Evolutionary conservation across 2,329 filamentous ascomycete species (phyloP).

Genomic region (Cadophora sp.): DNA sequence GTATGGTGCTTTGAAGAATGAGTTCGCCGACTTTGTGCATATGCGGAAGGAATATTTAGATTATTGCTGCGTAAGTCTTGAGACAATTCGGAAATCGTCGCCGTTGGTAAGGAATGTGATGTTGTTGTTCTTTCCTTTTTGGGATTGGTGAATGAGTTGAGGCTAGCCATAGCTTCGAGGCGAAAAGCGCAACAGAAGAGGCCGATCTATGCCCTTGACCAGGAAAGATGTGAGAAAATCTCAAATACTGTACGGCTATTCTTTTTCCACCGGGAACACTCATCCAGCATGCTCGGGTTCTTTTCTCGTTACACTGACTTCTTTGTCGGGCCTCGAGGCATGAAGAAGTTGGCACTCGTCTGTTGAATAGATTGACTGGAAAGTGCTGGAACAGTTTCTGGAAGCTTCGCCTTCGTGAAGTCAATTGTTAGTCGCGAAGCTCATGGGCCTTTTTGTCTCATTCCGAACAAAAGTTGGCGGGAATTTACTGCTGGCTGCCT

Average conservation of each 20-base stretch:
- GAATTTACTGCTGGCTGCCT: no score
- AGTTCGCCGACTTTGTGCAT: conserved; percentile 7
- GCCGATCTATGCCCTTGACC: not conserved
- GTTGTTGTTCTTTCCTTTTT: not conserved
- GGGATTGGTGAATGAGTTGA: not conserved
- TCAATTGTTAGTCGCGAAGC: no score
- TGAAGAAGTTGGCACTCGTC: no score
- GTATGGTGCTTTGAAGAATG: not conserved
- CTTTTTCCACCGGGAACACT: no score
- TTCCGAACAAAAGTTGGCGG: no score
- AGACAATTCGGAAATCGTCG: not conserved
- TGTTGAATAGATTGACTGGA: no score
- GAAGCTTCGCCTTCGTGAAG: no score
- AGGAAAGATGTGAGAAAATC: not conserved
- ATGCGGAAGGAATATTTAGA: not conserved
- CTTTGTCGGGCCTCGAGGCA: no score
- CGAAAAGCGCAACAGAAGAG: not conserved
- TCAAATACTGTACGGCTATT: not conserved
- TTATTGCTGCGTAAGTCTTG: not conserved
- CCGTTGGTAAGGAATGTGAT: not conserved
- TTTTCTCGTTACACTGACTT: no score
- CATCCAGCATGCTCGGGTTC: no score
- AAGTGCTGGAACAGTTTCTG: no score
- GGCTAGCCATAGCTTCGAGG: not conserved
- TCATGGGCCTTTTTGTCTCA: no score